Conservation (phyloP, 306 rosid species). For the Cicer judaicum region DNA sequence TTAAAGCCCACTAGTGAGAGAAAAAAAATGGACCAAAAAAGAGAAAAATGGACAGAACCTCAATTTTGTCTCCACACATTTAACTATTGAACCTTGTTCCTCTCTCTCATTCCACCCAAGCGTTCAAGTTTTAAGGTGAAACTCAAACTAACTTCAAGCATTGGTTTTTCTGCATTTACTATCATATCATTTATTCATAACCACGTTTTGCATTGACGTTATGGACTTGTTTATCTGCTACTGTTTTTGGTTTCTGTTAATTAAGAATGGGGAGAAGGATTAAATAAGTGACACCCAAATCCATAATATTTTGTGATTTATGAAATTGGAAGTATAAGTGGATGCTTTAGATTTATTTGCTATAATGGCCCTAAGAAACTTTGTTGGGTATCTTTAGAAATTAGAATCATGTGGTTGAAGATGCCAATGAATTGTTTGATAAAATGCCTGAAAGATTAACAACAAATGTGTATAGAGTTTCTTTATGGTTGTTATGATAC, state of each 20-base stretch:
- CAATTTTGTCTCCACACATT: not conserved
- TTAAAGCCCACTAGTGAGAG: too few relatives aligned
- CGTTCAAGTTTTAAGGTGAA: conserved; percentile 30
- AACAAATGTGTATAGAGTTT: not conserved
- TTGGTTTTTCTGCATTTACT: not conserved
- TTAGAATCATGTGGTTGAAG: conserved; percentile 47
- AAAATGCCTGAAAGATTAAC: conserved; percentile 57
- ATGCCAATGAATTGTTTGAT: conserved; percentile 56
- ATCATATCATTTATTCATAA: not conserved
- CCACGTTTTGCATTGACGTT: too few relatives aligned
- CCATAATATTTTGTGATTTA: conserved; percentile 42
- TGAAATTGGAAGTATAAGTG: conserved; percentile 53
- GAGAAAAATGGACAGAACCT: too few relatives aligned
- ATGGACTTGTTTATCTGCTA: not conserved
- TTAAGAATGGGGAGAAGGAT: not conserved
- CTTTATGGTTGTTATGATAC: not conserved
- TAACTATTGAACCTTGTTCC: not conserved
- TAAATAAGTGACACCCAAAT: too few relatives aligned
- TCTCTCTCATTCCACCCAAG: not conserved
- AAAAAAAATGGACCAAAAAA: too few relatives aligned
- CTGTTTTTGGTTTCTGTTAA: not conserved
- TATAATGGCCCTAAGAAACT: conserved; percentile 52
- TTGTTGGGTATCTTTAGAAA: conserved; percentile 57
- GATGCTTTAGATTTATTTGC: conserved; percentile 57
- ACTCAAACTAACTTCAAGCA: not conserved